These are phyloP conservation scores for Holtermanniella nyarrowii DNA, from an alignment of 768 basidiomycete species.

Conservation along the genomic window DNA sequence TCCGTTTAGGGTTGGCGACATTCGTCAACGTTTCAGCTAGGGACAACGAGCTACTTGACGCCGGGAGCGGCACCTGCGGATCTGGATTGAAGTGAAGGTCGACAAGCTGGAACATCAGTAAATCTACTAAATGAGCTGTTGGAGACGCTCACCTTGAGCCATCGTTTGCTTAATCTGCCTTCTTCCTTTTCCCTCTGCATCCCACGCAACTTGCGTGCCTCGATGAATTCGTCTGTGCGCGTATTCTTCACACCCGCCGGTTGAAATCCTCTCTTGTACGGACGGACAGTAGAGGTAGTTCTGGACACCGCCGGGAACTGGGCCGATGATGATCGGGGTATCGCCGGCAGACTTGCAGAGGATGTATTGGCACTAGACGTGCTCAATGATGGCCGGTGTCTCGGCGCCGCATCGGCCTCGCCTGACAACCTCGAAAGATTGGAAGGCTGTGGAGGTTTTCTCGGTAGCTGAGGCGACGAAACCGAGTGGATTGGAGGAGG, in stretches of 20 bases:
- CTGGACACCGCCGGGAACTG: neutral
- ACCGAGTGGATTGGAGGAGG: neutral
- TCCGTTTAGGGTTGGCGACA: constrained; percentile 11
- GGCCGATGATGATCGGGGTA: neutral
- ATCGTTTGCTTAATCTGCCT: constrained; percentile 68
- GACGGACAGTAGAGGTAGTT: constrained; percentile 1
- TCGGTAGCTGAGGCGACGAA: neutral
- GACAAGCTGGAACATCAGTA: constrained; percentile 38
- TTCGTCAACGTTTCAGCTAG: constrained; percentile 38
- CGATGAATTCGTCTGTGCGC: constrained; percentile 71
- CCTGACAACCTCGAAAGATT: neutral
- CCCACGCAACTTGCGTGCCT: constrained; percentile 35
- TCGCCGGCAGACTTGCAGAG: neutral
- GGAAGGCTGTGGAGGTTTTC: neutral
- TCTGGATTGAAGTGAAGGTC: constrained; percentile 46
- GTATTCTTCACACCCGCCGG: constrained; percentile 72
- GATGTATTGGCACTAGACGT: neutral
- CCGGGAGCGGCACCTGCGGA: constrained; percentile 13
- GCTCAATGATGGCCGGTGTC: neutral
- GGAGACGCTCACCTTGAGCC: constrained; percentile 67
- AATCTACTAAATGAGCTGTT: neutral
- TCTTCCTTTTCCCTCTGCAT: constrained; percentile 60
- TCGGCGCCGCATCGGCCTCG: neutral
- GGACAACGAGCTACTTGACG: constrained; percentile 60
- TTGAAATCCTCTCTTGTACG: constrained; percentile 84